Evolutionary conservation across 75 land plant species (phyloP).

Genomic region (Chamaecyparis obtusa): DNA sequence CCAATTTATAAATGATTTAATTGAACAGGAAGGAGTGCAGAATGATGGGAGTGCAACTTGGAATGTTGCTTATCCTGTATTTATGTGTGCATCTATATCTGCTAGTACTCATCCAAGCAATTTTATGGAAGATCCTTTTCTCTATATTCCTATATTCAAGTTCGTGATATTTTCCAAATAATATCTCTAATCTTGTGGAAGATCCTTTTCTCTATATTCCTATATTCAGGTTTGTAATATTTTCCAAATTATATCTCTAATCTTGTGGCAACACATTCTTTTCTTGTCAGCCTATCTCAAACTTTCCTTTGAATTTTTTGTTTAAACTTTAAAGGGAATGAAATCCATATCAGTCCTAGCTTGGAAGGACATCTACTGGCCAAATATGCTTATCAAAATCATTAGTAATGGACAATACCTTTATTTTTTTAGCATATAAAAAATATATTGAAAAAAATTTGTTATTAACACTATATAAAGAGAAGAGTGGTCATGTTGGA

Average conservation of each 20-base stretch:
- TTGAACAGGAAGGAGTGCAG: slow-evolving; percentile 48
- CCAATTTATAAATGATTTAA: neutral
- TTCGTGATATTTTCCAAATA: slow-evolving; percentile 2
- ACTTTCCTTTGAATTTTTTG: neutral
- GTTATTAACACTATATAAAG: neutral
- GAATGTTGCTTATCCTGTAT: slow-evolving; percentile 92
- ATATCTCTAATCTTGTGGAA: slow-evolving; percentile 75
- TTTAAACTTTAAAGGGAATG: neutral
- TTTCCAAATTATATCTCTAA: neutral
- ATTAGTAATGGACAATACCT: neutral
- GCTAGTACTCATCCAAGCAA: slow-evolving; percentile 73
- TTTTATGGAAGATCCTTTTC: slow-evolving; percentile 94
- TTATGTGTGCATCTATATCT: slow-evolving; percentile 73
- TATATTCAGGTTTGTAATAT: slow-evolving; percentile 39
- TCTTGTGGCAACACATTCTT: neutral
- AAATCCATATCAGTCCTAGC: neutral
- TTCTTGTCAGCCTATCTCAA: neutral
- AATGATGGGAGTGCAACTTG: slow-evolving; percentile 68
- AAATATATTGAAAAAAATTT: neutral
- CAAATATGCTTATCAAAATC: neutral
- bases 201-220: slow-evolving; percentile 78
- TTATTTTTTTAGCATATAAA: neutral
- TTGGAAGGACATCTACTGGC: too few relatives aligned
- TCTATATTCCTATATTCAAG: slow-evolving; percentile 71
- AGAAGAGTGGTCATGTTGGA: neutral